phyloP scores from a whole-genome alignment of 169 alveolate species.

The Plasmodium knowlesi region DNA sequence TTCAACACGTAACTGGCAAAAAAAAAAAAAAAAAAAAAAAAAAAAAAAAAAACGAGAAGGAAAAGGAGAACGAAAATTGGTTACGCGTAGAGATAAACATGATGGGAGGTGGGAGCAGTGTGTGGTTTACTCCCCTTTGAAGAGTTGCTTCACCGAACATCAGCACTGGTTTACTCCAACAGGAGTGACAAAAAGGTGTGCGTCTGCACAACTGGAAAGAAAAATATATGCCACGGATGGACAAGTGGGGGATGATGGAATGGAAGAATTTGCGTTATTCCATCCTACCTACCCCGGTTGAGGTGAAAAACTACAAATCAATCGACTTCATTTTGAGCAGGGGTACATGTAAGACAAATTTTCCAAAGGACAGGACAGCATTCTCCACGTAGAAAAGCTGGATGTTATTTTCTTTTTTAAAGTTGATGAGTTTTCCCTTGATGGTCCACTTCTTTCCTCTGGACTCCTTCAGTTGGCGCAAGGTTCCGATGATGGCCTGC shows the following conservation, averaged over 20 bases:
- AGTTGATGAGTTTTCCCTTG: conserved; percentile 46
- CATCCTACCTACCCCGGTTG: background rate
- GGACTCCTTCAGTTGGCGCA: conserved; percentile 31
- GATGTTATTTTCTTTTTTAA: conserved; percentile 59
- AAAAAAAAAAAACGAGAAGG: too few species aligned
- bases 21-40: too few species aligned
- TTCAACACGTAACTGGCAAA: too few species aligned
- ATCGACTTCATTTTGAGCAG: conserved; percentile 65
- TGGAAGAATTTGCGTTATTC: too few species aligned
- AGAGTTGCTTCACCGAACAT: background rate
- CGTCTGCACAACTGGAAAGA: background rate
- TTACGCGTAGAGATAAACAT: background rate
- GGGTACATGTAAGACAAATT: conserved; percentile 33
- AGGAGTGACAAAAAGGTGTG: background rate
- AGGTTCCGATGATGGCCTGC: conserved; percentile 49
- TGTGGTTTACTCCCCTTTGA: background rate
- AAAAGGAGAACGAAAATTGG: background rate
- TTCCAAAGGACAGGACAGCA: conserved; percentile 42
- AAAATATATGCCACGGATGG: background rate
- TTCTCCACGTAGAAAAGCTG: conserved; percentile 45
- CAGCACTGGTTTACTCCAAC: background rate
- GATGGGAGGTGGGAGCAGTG: background rate
- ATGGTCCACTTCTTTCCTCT: conserved; percentile 56
- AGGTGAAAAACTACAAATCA: conserved; percentile 13
- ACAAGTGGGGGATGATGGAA: background rate